Conservation (phyloP, 352 stramenopile species). For the Phytophthora citrophthora region DNA sequence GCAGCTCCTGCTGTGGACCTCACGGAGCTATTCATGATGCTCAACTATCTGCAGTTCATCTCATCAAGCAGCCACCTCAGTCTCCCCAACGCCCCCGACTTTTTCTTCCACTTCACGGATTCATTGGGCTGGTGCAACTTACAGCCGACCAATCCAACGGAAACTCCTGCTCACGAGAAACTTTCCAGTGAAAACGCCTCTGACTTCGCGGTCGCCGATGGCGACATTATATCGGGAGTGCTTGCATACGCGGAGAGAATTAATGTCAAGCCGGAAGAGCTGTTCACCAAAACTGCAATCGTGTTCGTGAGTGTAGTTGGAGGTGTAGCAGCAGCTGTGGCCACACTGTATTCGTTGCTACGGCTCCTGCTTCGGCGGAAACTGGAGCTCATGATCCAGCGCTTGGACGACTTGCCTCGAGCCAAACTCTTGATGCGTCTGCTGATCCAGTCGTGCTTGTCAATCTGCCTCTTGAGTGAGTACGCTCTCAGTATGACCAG, state of each 20-base stretch:
- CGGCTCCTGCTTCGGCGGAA: conserved; percentile 49
- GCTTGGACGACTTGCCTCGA: conserved; percentile 69
- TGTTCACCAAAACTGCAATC: conserved; percentile 78
- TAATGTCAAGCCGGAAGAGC: conserved; percentile 67
- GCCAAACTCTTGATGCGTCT: conserved; percentile 74
- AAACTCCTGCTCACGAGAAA: conserved; percentile 11
- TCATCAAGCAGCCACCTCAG: conserved; percentile 68
- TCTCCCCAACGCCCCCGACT: conserved; percentile 60
- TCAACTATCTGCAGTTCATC: conserved; percentile 80
- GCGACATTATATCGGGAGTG: conserved; percentile 78
- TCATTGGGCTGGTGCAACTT: conserved; percentile 74
- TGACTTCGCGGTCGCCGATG: conserved; percentile 63
- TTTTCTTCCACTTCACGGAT: conserved; percentile 74
- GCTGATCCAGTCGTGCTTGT: conserved; percentile 71
- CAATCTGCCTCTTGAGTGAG: conserved; percentile 80
- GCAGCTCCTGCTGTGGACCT: conserved; percentile 51
- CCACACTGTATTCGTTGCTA: conserved; percentile 61
- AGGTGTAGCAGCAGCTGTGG: conserved; percentile 59
- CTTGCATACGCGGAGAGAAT: conserved; percentile 70
- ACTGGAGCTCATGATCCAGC: conserved; percentile 63
- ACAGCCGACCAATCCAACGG: conserved; percentile 21
- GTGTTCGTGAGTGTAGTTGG: conserved; percentile 68
- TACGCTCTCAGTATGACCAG: conserved; percentile 84
- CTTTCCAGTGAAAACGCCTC: conserved; percentile 40
- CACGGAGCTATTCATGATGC: conserved; percentile 63